Evolutionary conservation across 2,329 filamentous ascomycete genomes (phyloP), one percentile per base, ranked within the genome.

Genomic region (Diaporthe sp.): DNA sequence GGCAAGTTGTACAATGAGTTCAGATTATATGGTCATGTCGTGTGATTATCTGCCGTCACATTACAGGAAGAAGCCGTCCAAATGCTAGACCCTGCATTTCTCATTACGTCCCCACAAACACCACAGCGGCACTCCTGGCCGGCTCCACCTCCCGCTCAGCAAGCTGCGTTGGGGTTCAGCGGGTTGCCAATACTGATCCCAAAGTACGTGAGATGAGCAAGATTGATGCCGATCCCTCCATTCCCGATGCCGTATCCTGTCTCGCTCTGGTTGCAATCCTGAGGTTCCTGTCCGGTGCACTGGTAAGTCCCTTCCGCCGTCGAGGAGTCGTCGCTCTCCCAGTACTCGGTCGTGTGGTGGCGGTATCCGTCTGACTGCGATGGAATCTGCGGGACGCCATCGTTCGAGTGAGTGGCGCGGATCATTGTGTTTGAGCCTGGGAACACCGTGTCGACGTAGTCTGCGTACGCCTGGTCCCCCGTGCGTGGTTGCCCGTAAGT

Each of bases 261-360:
- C 68, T 53, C 15, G 22, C 55, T 55, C 60, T 72, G 47, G 42
- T 74, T 70, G 31, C 74, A 76, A 25, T 70, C 39, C 71, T 58
- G 55, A 1, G 71, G 70, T 44, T 73, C 74, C 22, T 73, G 74
- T 1, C 74, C 74, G 2, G 60, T 61, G n/a, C 74, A 74, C 31
- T 73, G 42, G 37, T 37, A 53, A 10, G 47, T 53, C 13, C 57
- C 67, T 2, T 28, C 17, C 42, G 51, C 71, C 65, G 65, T 28
- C 4, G 9, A 5, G 1, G 8, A 7, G 49, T 70, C 49, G 65
- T 70, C 65, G 65, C 65, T 70, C 44, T 47, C 49, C 75, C 81
- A 89, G 78, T 88, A 90, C 80, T 90, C 89, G 0, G 88, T 88
- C 37, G 82, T 84, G 49, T 87, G 82, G 76, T 90, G 88, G 9